Evolutionary conservation across 75 land plant genomes (phyloP), one percentile per base, ranked within the genome.

Genomic region (Pseudotsuga menziesii): DNA sequence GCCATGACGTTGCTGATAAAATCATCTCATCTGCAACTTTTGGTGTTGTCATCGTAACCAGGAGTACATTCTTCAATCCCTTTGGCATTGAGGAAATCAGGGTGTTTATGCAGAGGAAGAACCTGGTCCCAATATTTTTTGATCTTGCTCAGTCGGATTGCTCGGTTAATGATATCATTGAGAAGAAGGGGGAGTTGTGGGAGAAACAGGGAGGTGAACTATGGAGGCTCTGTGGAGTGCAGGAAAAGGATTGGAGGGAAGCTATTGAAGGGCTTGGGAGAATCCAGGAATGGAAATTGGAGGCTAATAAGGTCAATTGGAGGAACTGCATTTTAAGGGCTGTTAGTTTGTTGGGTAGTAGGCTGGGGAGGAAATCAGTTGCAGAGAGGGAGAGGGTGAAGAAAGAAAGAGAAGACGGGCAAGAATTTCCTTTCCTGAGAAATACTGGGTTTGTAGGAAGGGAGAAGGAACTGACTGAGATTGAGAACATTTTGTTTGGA

Each of bases 1-100:
- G 91, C 85, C 98, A 87, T 72, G 98, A 92, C 77, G 86, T 90
- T 75, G 95, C 98, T 2, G 87, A 86, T 27, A 73, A 90, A 23
- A 87, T 92, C 29, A 92, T 94, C 56, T 87, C 89, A 73, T 87
- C 98, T 5, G 93, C 89, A 6, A 79, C 91, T 3, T 89, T 80
- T 56, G 98, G 98, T 0, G 79, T 94, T 20, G 85, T 92, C 3
- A 77, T 94, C 3, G 76, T 91, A 19, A 84, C 95, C 7, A 74
- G 75, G 14, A 80, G 82, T 55, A 82, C 83, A 76, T 86, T 92
- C 69, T 54, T 79, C 59, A 90, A 92, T 57, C 89, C 86, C 32
- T 75, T 85, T 32, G 83, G 88, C 57, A 62, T 94, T 13, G 93
- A 94, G 75, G 98, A 94, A 78, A 78, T 94, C 9, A 73, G 91